phyloP scores from a whole-genome alignment of 768 basidiomycete species.

The Cubamyces lactineus region DNA sequence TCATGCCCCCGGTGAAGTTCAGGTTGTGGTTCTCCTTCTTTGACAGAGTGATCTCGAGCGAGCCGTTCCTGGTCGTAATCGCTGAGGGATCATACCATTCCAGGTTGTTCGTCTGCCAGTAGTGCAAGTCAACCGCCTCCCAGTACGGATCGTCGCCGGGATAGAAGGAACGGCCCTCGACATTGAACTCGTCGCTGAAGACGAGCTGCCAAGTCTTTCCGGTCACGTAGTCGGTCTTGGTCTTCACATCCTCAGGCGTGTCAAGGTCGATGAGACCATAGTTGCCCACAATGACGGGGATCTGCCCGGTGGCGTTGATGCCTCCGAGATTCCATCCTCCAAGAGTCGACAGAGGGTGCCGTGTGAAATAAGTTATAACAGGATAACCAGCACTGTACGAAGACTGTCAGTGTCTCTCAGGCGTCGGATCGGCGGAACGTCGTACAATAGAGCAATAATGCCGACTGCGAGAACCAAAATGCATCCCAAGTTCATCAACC shows the following conservation, averaged over 20 bases:
- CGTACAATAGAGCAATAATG: slow-evolving; percentile 48
- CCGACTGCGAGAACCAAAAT: slow-evolving; percentile 53
- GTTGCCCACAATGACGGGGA: slow-evolving; percentile 61
- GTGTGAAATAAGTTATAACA: slow-evolving; percentile 41
- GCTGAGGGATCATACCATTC: slow-evolving; percentile 89
- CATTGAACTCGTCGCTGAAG: slow-evolving; percentile 90
- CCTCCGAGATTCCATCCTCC: slow-evolving; percentile 50
- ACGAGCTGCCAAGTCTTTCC: slow-evolving; percentile 70
- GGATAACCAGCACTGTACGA: slow-evolving; percentile 46
- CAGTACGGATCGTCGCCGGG: slow-evolving; percentile 69
- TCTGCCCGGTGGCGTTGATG: slow-evolving; percentile 48
- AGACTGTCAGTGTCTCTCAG: background rate
- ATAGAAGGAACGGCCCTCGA: slow-evolving; percentile 79
- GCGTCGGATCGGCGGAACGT: background rate
- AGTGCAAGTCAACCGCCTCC: slow-evolving; percentile 50
- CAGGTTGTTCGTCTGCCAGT: slow-evolving; percentile 52
- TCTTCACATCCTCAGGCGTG: slow-evolving; percentile 60
- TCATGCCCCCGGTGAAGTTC: slow-evolving; percentile 48
- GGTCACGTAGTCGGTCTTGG: slow-evolving; percentile 58
- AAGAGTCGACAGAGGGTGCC: slow-evolving; percentile 32
- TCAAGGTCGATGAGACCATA: slow-evolving; percentile 65
- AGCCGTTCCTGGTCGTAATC: slow-evolving; percentile 45
- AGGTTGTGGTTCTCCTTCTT: slow-evolving; percentile 52
- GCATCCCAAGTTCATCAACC: slow-evolving; percentile 73
- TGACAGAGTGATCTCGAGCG: slow-evolving; percentile 55